Percentiles rank a stretch among this genome's conserved stretches.
These are phyloP conservation scores for Sporothrix variecibatus DNA, from an alignment of 2,329 filamentous ascomycete genomes.

Conservation along the genomic window DNA sequence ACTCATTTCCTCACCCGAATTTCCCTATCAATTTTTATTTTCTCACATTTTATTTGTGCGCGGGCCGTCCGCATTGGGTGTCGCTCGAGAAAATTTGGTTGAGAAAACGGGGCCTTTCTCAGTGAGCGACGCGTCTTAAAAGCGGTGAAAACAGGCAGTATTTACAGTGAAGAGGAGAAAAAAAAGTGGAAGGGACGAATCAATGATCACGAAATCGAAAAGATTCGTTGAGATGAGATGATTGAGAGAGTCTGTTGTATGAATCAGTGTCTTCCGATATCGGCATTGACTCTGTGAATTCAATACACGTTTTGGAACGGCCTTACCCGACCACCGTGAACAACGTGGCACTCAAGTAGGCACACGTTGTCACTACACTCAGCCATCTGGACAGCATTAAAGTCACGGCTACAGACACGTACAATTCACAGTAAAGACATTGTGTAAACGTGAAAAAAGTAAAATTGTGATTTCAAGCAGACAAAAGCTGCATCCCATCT, in stretches of 20 bases:
- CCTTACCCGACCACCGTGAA: neutral
- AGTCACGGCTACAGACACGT: neutral
- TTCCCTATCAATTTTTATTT: neutral
- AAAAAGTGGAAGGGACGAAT: too few relatives aligned
- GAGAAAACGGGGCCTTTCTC: neutral
- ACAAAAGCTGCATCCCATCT: neutral
- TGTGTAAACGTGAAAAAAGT: neutral
- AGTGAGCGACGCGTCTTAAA: neutral
- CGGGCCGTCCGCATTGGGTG: neutral
- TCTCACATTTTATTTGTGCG: neutral
- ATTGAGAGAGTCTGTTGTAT: neutral
- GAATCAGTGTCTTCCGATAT: neutral
- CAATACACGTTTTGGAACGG: neutral
- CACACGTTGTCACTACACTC: neutral
- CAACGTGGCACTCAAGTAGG: neutral
- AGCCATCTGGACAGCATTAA: neutral
- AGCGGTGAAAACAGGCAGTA: neutral
- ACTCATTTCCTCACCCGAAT: neutral
- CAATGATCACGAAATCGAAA: neutral
- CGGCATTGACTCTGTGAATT: neutral
- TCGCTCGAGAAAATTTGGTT: constrained; percentile 5
- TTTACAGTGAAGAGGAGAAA: neutral
- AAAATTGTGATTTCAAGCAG: constrained; percentile 3
- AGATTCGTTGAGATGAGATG: neutral
- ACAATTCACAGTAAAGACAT: neutral